A percentile compares a stretch with the other conserved stretches of the same genome.
Conservation (phyloP, 2,329 filamentous ascomycete genomes). For the Cladosporium phlei region DNA sequence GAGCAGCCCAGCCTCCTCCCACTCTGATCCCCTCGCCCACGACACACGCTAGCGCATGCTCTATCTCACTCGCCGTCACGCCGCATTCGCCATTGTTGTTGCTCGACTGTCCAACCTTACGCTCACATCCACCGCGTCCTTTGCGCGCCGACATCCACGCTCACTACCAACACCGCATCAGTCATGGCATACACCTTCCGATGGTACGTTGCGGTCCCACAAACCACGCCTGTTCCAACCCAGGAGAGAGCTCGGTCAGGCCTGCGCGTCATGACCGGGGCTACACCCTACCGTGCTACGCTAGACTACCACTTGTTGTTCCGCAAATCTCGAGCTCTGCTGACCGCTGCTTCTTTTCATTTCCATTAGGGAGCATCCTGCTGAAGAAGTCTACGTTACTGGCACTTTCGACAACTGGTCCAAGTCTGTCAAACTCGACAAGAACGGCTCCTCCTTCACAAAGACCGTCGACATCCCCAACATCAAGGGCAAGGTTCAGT, state of each 20-base stretch:
- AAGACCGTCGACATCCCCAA: constrained; percentile 73
- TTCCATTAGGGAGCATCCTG: constrained; percentile 68
- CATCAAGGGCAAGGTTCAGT: constrained; percentile 66
- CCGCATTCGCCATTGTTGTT: constrained; percentile 5
- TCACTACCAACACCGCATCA: not conserved
- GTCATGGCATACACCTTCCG: constrained; percentile 65
- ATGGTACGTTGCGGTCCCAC: constrained; percentile 50
- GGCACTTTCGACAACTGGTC: constrained; percentile 94
- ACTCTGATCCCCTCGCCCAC: too few relatives aligned
- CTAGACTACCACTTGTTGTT: too few relatives aligned
- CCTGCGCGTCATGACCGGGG: constrained; percentile 6
- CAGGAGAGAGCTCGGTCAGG: constrained; percentile 1
- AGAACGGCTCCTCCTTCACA: constrained; percentile 66
- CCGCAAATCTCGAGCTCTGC: too few relatives aligned
- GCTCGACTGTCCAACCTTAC: not conserved
- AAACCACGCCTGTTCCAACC: not conserved
- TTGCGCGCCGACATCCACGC: too few relatives aligned
- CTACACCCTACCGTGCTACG: constrained; percentile 6
- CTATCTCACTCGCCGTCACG: not conserved
- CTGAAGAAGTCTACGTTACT: constrained; percentile 86
- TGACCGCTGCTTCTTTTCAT: not conserved
- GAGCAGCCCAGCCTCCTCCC: too few relatives aligned
- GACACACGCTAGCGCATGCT: too few relatives aligned
- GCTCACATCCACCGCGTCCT: not conserved
- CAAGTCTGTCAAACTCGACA: constrained; percentile 78